phyloP scores from a whole-genome alignment of 2,329 filamentous ascomycete species.

The Bipolaris victoriae region DNA sequence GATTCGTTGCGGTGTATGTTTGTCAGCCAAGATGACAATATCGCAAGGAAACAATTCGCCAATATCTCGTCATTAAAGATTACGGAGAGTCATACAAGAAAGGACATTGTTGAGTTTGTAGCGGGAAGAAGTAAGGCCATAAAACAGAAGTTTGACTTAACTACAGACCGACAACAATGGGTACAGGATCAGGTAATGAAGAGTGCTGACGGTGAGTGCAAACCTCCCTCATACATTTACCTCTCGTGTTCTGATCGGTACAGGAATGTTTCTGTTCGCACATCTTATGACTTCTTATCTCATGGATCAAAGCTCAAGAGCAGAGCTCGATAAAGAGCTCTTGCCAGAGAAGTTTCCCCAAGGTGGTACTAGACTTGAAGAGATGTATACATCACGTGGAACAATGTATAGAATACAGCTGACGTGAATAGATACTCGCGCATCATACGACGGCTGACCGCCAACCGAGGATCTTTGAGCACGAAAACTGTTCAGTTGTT shows the following conservation, averaged over 20 bases:
- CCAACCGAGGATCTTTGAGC: constrained; percentile 17
- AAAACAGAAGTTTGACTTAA: constrained; percentile 17
- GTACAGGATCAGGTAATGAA: constrained; percentile 26
- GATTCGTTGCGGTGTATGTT: constrained; percentile 16
- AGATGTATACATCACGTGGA: constrained; percentile 24
- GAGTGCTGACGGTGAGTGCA: constrained; percentile 29
- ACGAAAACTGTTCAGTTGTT: constrained; percentile 25
- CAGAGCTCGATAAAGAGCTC: constrained; percentile 24
- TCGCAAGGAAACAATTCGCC: constrained; percentile 10
- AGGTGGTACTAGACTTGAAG: constrained; percentile 15
- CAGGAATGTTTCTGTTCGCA: constrained; percentile 19
- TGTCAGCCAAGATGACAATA: constrained; percentile 33
- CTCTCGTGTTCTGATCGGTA: not conserved
- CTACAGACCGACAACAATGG: constrained; percentile 28
- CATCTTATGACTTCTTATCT: constrained; percentile 32
- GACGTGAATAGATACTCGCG: constrained; percentile 27
- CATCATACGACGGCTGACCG: constrained; percentile 25
- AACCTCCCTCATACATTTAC: not conserved
- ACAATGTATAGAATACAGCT: not conserved
- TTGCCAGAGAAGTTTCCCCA: constrained; percentile 23
- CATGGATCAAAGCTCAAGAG: constrained; percentile 19
- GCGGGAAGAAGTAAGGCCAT: constrained; percentile 12
- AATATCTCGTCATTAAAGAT: constrained; percentile 4
- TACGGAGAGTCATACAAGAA: constrained; percentile 5
- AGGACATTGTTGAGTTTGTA: constrained; percentile 6